These are phyloP conservation scores for Aspergillus sp. DNA, from an alignment of 2,329 filamentous ascomycete genomes.

Conservation along the genomic window DNA sequence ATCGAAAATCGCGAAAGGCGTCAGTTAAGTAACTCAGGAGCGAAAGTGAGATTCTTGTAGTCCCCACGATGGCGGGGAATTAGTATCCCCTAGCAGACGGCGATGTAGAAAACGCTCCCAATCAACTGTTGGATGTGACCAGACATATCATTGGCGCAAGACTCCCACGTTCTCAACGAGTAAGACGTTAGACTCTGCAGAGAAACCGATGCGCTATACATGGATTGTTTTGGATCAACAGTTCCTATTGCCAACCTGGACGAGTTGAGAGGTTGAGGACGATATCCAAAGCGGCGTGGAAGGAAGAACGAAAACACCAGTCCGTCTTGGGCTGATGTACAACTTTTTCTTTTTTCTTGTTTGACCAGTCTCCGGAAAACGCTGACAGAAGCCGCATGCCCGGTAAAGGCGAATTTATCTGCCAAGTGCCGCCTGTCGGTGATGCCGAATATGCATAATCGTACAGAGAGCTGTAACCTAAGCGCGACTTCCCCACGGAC, in stretches of 20 bases:
- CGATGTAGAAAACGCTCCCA: too few species aligned
- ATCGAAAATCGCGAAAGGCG: conserved; percentile 5
- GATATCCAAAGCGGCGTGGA: neutral
- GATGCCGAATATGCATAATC: neutral
- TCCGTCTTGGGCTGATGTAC: neutral
- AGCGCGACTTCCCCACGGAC: too few species aligned
- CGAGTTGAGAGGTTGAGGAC: neutral
- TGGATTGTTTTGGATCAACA: neutral
- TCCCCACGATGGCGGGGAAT: neutral
- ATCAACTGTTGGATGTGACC: conserved; percentile 11
- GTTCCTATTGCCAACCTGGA: neutral
- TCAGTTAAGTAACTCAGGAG: conserved; percentile 4
- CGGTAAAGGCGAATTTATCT: too few species aligned
- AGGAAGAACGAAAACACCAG: neutral
- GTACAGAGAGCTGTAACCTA: neutral
- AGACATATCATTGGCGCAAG: conserved; percentile 18
- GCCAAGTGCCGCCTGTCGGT: too few species aligned
- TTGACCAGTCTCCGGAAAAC: neutral
- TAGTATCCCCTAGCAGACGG: neutral
- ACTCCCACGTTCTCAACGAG: conserved; percentile 13
- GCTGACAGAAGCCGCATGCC: neutral
- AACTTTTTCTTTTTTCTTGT: neutral
- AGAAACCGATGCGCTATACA: neutral
- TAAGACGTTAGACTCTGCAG: conserved; percentile 4
- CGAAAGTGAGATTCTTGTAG: too few species aligned